phyloP scores from a whole-genome alignment of 2,329 filamentous ascomycete species.

The Pseudopyrenochaeta lycopersici region DNA sequence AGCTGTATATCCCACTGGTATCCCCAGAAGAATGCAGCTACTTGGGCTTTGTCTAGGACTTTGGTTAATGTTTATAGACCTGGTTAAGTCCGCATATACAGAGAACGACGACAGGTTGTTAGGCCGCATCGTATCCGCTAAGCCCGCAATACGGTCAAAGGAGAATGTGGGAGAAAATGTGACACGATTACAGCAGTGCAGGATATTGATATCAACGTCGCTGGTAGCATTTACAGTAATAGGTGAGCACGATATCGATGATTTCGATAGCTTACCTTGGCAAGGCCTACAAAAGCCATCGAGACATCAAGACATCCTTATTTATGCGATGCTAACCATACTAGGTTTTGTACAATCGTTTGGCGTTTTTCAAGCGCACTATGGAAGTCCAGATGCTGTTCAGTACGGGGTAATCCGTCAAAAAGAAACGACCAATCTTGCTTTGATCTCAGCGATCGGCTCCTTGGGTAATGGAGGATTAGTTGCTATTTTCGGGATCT shows the following conservation, averaged over 20 bases:
- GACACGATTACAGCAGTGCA: constrained; percentile 23
- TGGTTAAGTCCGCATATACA: neutral
- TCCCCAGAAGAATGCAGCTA: neutral
- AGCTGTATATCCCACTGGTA: neutral
- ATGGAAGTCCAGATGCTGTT: constrained; percentile 22
- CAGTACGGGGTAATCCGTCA: constrained; percentile 17
- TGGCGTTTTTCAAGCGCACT: constrained; percentile 33
- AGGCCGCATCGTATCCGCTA: neutral
- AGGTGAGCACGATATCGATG: constrained; percentile 10
- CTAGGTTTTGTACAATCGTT: constrained; percentile 30
- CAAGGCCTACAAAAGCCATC: neutral
- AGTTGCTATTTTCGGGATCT: constrained; percentile 21
- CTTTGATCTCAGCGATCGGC: constrained; percentile 26
- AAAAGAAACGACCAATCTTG: constrained; percentile 14
- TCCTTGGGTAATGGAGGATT: constrained; percentile 30
- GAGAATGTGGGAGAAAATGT: constrained; percentile 16
- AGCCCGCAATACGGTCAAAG: neutral
- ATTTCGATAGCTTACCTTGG: neutral
- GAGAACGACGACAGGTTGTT: neutral
- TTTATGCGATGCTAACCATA: constrained; percentile 3
- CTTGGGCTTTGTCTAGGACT: neutral
- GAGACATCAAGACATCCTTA: too few relatives aligned
- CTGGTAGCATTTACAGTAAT: constrained; percentile 22
- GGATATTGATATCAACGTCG: constrained; percentile 20
- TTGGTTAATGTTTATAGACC: neutral